phyloP scores from a whole-genome alignment of 1,284 basidiomycete genomes.

The Moesziomyces antarcticus region DNA sequence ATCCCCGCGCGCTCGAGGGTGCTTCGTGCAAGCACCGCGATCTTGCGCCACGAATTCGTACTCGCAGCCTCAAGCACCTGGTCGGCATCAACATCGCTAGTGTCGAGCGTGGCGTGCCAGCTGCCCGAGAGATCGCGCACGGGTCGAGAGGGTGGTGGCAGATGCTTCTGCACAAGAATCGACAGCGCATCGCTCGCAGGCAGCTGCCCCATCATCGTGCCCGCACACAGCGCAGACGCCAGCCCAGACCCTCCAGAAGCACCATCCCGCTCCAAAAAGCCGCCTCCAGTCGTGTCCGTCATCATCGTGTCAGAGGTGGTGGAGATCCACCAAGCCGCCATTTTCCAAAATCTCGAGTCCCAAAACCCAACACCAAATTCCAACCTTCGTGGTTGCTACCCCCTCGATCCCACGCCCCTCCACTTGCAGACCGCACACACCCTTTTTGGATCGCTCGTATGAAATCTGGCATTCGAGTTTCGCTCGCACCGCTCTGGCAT shows the following conservation, averaged over 20 bases:
- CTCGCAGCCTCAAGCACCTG: conserved; percentile 16
- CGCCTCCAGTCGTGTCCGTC: no score
- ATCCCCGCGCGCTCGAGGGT: conserved; percentile 9
- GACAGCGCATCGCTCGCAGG: conserved; percentile 43
- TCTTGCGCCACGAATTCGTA: conserved; percentile 37
- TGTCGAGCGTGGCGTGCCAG: conserved; percentile 5
- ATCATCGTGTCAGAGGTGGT: no score
- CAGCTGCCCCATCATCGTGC: conserved; percentile 29
- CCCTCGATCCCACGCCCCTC: no score
- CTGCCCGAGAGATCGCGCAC: conserved; percentile 31
- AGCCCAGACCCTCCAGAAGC: neutral
- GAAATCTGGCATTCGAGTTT: no score
- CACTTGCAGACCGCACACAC: no score
- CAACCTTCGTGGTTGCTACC: no score
- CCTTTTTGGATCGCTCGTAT: no score
- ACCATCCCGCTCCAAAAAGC: no score
- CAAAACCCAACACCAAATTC: no score
- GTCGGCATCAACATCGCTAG: neutral
- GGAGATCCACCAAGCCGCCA: no score
- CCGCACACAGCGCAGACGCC: conserved; percentile 11
- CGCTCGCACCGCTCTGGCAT: no score
- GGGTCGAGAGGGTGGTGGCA: conserved; percentile 35
- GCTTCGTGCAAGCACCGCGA: conserved; percentile 20
- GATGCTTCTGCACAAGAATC: conserved; percentile 41
- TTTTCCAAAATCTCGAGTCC: no score